Evolutionary conservation across 768 basidiomycete genomes (phyloP).

Genomic region (Russula abietina): DNA sequence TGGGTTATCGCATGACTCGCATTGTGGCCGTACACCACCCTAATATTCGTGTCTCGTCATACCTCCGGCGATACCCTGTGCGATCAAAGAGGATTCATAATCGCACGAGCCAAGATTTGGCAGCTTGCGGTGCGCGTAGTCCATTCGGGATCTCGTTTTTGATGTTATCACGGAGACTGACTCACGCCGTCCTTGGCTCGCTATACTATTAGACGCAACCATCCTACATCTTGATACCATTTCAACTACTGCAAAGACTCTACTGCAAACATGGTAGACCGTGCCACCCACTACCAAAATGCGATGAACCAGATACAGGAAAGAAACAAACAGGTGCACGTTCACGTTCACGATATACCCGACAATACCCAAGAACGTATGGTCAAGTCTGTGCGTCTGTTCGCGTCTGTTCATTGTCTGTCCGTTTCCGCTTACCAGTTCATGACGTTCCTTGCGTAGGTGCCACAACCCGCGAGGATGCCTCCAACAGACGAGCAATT

Average conservation of each 20-base stretch:
- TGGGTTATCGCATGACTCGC: background rate
- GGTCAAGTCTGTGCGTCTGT: constrained; percentile 32
- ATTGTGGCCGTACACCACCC: background rate
- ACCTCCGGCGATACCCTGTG: background rate
- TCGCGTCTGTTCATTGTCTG: constrained; percentile 25
- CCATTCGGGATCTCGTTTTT: background rate
- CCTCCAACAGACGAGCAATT: constrained; percentile 71
- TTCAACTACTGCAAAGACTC: background rate
- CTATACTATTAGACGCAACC: background rate
- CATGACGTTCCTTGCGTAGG: constrained; percentile 38
- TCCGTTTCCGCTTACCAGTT: background rate
- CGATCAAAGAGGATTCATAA: background rate
- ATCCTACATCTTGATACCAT: background rate
- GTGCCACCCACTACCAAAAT: constrained; percentile 24
- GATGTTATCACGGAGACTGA: background rate
- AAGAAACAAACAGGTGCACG: constrained; percentile 29
- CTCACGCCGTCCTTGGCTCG: background rate
- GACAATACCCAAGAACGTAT: constrained; percentile 31
- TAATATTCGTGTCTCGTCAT: background rate
- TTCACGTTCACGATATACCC: constrained; percentile 22
- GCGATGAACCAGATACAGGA: constrained; percentile 30
- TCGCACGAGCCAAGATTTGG: background rate
- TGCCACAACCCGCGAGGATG: constrained; percentile 57
- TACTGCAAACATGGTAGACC: constrained; percentile 18
- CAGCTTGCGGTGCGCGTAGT: background rate